phyloP scores from a whole-genome alignment of 345 rosid species.

The Camelina neglecta region DNA sequence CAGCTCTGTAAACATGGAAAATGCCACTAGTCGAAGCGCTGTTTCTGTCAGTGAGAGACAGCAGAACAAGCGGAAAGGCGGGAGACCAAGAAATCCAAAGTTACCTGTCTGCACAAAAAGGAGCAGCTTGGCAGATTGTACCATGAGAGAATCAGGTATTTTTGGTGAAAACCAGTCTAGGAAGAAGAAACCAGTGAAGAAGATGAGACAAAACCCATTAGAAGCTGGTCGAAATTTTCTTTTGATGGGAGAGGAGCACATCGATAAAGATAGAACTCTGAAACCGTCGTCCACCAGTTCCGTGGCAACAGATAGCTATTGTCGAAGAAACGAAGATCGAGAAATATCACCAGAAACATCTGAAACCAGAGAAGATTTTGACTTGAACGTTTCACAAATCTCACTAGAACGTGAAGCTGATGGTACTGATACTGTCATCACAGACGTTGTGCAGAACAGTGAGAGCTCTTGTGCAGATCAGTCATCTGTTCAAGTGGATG shows the following conservation, averaged over 20 bases:
- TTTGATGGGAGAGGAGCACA: slow-evolving; percentile 42
- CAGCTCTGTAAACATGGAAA: slow-evolving; percentile 40
- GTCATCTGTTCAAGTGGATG: slow-evolving; percentile 44
- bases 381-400: slow-evolving; percentile 59
- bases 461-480: slow-evolving; percentile 43
- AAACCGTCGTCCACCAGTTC: slow-evolving; percentile 51
- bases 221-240: slow-evolving; percentile 42
- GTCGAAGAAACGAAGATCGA: slow-evolving; percentile 43
- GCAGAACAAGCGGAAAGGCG: slow-evolving; percentile 41
- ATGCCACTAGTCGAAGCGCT: slow-evolving; percentile 24
- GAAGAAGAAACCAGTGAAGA: slow-evolving; percentile 42
- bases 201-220: slow-evolving; percentile 40
- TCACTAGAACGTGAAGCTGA: slow-evolving; percentile 47
- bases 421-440: slow-evolving; percentile 33
- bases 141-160: slow-evolving; percentile 50
- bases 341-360: slow-evolving; percentile 42
- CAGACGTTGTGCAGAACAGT: slow-evolving; percentile 41
- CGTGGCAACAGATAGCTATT: slow-evolving; percentile 46
- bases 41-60: slow-evolving; percentile 36
- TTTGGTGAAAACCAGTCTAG: slow-evolving; percentile 40
- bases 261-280: slow-evolving; percentile 43
- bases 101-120: slow-evolving; percentile 42
- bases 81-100: slow-evolving; percentile 41
- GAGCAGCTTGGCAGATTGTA: slow-evolving; percentile 44
- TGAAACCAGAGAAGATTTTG: slow-evolving; percentile 49